These are phyloP conservation scores for Magnolia sinica DNA, from an alignment of 164 flowering plant genomes.

Conservation along the genomic window DNA sequence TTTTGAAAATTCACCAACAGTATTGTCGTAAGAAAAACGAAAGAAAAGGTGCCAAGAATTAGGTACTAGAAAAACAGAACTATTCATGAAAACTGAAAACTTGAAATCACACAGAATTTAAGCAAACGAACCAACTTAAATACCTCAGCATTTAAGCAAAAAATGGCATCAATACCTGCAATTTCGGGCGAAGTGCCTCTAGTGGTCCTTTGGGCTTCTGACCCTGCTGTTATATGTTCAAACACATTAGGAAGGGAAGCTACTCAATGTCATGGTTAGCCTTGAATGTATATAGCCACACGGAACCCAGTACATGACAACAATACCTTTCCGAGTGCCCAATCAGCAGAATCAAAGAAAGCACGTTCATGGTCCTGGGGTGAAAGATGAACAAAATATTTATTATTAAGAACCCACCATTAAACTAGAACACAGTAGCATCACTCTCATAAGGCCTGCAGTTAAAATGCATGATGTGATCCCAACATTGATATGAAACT, in stretches of 20 bases:
- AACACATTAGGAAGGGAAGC: conserved; percentile 1
- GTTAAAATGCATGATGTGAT: neutral
- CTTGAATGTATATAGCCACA: neutral
- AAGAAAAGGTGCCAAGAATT: too few relatives aligned
- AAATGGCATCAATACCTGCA: conserved; percentile 53
- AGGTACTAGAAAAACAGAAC: too few relatives aligned
- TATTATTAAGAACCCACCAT: neutral
- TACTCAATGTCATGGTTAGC: neutral
- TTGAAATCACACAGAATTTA: too few relatives aligned
- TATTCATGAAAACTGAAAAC: too few relatives aligned
- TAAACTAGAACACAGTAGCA: neutral
- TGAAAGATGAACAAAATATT: conserved; percentile 3
- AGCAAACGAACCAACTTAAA: too few relatives aligned
- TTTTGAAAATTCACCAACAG: too few relatives aligned
- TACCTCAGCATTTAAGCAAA: neutral
- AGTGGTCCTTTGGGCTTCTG: conserved; percentile 92
- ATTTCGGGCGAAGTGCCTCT: conserved; percentile 89
- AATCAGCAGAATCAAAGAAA: conserved; percentile 97
- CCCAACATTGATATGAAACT: neutral
- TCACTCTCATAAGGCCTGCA: neutral
- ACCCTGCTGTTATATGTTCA: conserved; percentile 52
- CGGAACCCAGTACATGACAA: neutral
- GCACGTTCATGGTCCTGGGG: conserved; percentile 93
- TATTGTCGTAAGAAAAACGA: too few relatives aligned
- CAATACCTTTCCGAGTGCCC: conserved; percentile 93